phyloP scores from a whole-genome alignment of 1,284 basidiomycete species.

The Ceratorhiza oryzae-sativae region DNA sequence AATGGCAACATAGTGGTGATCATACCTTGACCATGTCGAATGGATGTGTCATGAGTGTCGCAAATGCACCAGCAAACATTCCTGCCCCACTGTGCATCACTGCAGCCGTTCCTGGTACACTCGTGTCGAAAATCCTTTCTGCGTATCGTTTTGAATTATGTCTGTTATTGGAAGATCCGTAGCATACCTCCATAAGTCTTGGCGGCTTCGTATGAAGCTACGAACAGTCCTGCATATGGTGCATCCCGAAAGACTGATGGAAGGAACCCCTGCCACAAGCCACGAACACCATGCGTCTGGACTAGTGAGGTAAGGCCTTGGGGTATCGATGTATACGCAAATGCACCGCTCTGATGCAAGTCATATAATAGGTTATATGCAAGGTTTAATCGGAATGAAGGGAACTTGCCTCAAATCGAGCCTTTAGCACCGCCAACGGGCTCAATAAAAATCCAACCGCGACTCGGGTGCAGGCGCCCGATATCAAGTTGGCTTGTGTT shows the following conservation, averaged over 20 bases:
- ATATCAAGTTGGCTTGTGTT: slow-evolving; percentile 82
- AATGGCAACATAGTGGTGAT: neutral
- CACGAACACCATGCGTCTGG: slow-evolving; percentile 73
- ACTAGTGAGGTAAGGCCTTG: slow-evolving; percentile 69
- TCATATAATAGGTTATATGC: neutral
- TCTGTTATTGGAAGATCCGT: neutral
- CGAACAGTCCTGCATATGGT: slow-evolving; percentile 93
- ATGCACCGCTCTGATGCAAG: slow-evolving; percentile 72
- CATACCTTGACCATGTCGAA: slow-evolving; percentile 89
- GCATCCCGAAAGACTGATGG: slow-evolving; percentile 94
- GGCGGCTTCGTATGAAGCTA: slow-evolving; percentile 88
- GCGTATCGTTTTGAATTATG: slow-evolving; percentile 2
- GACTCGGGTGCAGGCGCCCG: slow-evolving; percentile 87
- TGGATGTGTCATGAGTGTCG: slow-evolving; percentile 84
- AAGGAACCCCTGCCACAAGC: slow-evolving; percentile 86
- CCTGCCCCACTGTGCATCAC: slow-evolving; percentile 40
- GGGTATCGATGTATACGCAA: slow-evolving; percentile 72
- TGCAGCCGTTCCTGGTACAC: slow-evolving; percentile 1
- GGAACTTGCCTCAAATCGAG: slow-evolving; percentile 83
- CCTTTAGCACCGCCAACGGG: slow-evolving; percentile 94
- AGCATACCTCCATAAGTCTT: slow-evolving; percentile 72
- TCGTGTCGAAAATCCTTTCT: slow-evolving; percentile 30
- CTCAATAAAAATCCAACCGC: slow-evolving; percentile 89
- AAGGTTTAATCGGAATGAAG: neutral
- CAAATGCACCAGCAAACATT: slow-evolving; percentile 73